Evolutionary conservation across 2,329 filamentous ascomycete species (phyloP), one percentile per base, ranked within the genome.

Genomic region (Clarireedia paspali): DNA sequence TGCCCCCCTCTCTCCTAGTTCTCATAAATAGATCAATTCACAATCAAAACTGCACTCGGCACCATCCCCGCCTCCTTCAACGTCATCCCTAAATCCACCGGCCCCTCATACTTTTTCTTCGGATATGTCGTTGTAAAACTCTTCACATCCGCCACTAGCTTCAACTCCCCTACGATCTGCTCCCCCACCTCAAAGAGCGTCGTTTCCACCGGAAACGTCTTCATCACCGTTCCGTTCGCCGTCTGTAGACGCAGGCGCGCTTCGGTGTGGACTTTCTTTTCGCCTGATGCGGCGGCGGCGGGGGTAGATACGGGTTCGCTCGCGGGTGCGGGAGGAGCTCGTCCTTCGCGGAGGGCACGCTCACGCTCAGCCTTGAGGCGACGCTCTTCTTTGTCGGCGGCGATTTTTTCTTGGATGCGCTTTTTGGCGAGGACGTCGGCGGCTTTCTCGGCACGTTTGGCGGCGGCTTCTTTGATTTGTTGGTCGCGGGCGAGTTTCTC

Each of bases 151-250:
- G 87, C 88, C 7, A 3, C 6, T 2, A 30, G 27, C 0, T 88
- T 89, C 50, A 81, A 84, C 60, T 96, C 89, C 50, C 80, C 72
- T 68, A 83, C 76, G 24, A 99, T 70, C 57, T 85, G 80, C 64
- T 91, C 83, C 0, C 89, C 91, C 50, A 99, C 85, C 73, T 99
- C 92, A 65, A 96, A 96, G 10, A 99, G 75, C 0, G 94, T 97
- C 3, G 91, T 95, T 57, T 95, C 89, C 5, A 89, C 91, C 0
- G 90, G 85, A 61, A 95, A 84, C 0, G 88, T 92, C 79, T 96
- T 97, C 74, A 87, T 84, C 53, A 96, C 75, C 59, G 88, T 91
- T 14, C 90, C 89, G 17, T 74, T 76, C 1, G 82, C 70, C 0
- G 87, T 91, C 72, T 96, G 91, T 42, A 99, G 74, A 58, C 91